Percentiles rank a stretch among this genome's conserved stretches.
Conservation (phyloP, 495 filamentous ascomycete species). For the Penicillium paxilli region DNA sequence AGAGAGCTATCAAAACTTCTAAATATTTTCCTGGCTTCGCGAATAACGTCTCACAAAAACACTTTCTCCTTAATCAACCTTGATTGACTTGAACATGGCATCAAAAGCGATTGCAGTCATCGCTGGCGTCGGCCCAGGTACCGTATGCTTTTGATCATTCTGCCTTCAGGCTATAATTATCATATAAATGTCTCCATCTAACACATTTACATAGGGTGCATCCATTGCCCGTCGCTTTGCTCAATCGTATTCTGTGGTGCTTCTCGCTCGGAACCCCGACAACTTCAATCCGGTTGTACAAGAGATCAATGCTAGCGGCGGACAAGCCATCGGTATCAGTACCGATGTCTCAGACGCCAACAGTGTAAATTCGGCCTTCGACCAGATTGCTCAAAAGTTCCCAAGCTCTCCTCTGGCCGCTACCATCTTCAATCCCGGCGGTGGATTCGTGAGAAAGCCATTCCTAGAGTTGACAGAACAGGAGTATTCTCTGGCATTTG, state of each 20-base stretch:
- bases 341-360: conserved; percentile 66
- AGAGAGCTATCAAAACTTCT: too few species aligned
- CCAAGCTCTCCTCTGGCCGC: conserved; percentile 57
- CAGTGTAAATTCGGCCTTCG: conserved; percentile 66
- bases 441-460: conserved; percentile 69
- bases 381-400: conserved; percentile 60
- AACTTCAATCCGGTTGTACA: conserved; percentile 68
- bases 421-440: conserved; percentile 81
- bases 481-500: conserved; percentile 59
- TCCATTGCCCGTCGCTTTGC: conserved; percentile 68
- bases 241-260: conserved; percentile 69
- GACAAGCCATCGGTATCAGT: conserved; percentile 73
- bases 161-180: not conserved
- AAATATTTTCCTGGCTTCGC: too few species aligned
- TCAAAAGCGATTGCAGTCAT: conserved; percentile 62
- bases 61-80: too few species aligned
- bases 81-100: conserved; percentile 25
- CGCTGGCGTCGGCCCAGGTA: conserved; percentile 74
- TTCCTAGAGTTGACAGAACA: conserved; percentile 72
- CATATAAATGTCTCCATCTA: not conserved
- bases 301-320: conserved; percentile 70
- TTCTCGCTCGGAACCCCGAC: conserved; percentile 68
- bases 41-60: not conserved
- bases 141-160: conserved; percentile 40
- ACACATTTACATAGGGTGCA: conserved; percentile 37